Base-by-base conservation (phyloP, 805 yeast genomes). In the Starmerella bombicola region DNA sequence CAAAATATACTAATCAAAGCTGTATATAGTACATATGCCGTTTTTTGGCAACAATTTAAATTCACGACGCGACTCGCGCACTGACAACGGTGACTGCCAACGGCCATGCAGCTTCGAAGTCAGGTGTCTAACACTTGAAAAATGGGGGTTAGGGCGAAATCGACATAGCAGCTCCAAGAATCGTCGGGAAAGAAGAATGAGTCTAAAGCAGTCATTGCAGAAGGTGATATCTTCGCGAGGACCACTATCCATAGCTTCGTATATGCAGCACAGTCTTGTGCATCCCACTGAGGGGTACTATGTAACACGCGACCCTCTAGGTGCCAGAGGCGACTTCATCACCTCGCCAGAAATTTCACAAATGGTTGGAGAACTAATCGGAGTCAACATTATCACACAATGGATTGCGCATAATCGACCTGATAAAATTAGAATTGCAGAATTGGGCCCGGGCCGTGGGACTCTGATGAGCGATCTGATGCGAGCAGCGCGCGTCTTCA, bases 301-400 rank as follows among this genome's bases (percentile, higher is more conserved):
- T 55, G 78, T 84, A 18, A 77, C 81, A 3, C 63, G 76, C 46
- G 78, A 82, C 50, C 93, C 93, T 2, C 63, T 83, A 26, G 82
- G 79, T 24, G 42, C 57, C 2, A 56, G 60, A 5, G 93, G 93
- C 4, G 94, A 83, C 58, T 83, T 83, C 57, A 68, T 78, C 38
- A 83, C 94, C 0, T 78, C 88, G 0, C 94, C 94, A 0, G 94
- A 83, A 58, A 80, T 83, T 37, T 78, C 88, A 5, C 82, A 81
- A 30, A 78, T 82, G 62, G 83, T 82, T 63, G 94, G 94, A 17
- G 93, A 83, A 56, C 71, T 80, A 64, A 67, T 80, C 43, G 93
- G 91, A 0, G 61, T 83, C 4, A 83, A 93, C 83, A 15, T 61
- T 10, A 41, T 61, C 15, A 54, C 65, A 3, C 60, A 64, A 28